Evolutionary conservation across 1,284 basidiomycete species (phyloP).

Genomic region (Fistulinella staudtii): DNA sequence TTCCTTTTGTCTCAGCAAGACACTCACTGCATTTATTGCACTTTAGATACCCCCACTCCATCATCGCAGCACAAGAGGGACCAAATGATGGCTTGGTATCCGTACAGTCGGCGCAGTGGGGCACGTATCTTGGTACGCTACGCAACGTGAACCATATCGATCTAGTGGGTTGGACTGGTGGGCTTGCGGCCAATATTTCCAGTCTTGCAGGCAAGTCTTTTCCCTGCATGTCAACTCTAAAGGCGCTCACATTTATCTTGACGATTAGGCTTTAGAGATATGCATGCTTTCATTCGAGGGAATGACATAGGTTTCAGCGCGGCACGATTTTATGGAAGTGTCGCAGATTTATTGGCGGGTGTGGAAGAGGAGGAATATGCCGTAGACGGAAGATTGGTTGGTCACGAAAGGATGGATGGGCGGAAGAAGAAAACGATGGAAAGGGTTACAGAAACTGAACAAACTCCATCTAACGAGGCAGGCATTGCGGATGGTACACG

Average conservation of each 20-base stretch:
- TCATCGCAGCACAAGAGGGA: constrained; percentile 86
- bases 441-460: too few species aligned
- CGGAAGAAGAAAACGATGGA: constrained; percentile 11
- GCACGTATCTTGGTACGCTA: constrained; percentile 83
- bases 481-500: constrained; percentile 1
- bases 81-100: constrained; percentile 91
- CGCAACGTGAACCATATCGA: constrained; percentile 91
- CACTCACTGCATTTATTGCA: background rate
- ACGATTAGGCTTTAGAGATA: constrained; percentile 25
- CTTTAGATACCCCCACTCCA: constrained; percentile 69
- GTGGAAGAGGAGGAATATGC: constrained; percentile 53
- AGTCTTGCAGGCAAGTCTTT: constrained; percentile 18
- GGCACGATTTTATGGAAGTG: constrained; percentile 82
- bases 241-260: background rate
- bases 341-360: constrained; percentile 69
- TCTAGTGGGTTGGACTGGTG: constrained; percentile 74
- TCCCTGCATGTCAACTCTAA: background rate
- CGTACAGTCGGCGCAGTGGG: constrained; percentile 81
- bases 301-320: constrained; percentile 85
- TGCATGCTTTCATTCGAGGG: constrained; percentile 82
- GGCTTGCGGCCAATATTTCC: constrained; percentile 75
- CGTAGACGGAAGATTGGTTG: constrained; percentile 22
- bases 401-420: constrained; percentile 13
- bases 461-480: constrained; percentile 2
- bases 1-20: background rate